These are phyloP conservation scores for Suhomyces wounanorum DNA, from an alignment of 1,139 yeast species.

Conservation along the genomic window DNA sequence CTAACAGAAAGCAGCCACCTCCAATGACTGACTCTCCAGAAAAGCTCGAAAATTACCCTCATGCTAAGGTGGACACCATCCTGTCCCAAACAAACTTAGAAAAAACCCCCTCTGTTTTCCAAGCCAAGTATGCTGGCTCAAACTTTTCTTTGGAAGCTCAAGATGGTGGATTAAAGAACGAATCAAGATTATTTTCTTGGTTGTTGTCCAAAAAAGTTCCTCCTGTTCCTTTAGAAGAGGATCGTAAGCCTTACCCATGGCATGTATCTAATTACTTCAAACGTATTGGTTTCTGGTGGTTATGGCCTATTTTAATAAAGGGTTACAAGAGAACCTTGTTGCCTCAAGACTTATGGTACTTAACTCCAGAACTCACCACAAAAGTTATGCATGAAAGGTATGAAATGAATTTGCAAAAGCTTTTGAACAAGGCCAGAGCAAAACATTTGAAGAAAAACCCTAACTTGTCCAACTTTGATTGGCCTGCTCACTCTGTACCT, in stretches of 20 bases:
- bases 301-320: slow-evolving; percentile 40
- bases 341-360: slow-evolving; percentile 42
- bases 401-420: slow-evolving; percentile 26
- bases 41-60: not conserved
- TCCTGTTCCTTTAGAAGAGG: slow-evolving; percentile 37
- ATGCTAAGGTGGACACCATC: slow-evolving; percentile 5
- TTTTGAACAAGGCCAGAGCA: slow-evolving; percentile 25
- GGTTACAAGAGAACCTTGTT: slow-evolving; percentile 48
- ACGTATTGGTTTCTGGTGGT: slow-evolving; percentile 43
- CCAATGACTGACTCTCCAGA: not conserved
- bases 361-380: slow-evolving; percentile 43
- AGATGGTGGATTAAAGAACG: slow-evolving; percentile 17
- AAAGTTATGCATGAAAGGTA: slow-evolving; percentile 39
- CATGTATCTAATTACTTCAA: slow-evolving; percentile 25
- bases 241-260: slow-evolving; percentile 44
- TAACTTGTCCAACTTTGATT: slow-evolving; percentile 29
- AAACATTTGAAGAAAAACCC: slow-evolving; percentile 28
- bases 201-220: slow-evolving; percentile 39
- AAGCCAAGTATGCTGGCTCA: slow-evolving; percentile 9
- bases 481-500: slow-evolving; percentile 43
- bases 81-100: slow-evolving; percentile 20
- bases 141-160: slow-evolving; percentile 8
- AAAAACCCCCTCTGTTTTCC: slow-evolving; percentile 1
- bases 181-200: slow-evolving; percentile 25
- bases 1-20: not conserved